A percentile compares a stretch with the other conserved stretches of the same genome.
Conservation (phyloP, 1,284 basidiomycete genomes). For the Sutorius eximius region DNA sequence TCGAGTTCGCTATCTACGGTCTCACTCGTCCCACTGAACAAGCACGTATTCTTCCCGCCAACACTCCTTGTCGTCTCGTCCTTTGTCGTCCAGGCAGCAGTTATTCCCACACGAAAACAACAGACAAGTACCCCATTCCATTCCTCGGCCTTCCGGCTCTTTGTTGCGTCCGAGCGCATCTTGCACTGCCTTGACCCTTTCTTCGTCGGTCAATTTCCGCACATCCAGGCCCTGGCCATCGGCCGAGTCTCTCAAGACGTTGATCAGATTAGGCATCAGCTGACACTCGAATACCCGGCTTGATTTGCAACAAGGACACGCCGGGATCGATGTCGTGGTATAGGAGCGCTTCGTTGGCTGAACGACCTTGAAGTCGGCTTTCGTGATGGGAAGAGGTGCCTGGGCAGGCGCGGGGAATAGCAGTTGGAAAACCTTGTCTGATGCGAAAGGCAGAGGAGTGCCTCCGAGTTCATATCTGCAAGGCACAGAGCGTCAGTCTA, state of each 20-base stretch:
- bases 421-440: slow-evolving; percentile 62
- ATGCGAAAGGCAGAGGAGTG: slow-evolving; percentile 70
- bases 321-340: slow-evolving; percentile 46
- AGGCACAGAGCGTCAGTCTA: not conserved
- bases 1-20: not conserved
- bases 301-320: slow-evolving; percentile 61
- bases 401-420: slow-evolving; percentile 62
- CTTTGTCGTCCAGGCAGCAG: slow-evolving; percentile 54
- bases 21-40: slow-evolving; percentile 66
- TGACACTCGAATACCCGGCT: slow-evolving; percentile 79
- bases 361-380: slow-evolving; percentile 56
- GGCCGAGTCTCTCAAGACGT: slow-evolving; percentile 49
- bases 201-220: slow-evolving; percentile 53
- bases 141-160: slow-evolving; percentile 46
- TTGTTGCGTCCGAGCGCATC: slow-evolving; percentile 47
- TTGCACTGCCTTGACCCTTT: slow-evolving; percentile 57
- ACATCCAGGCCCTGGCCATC: slow-evolving; percentile 26
- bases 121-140: slow-evolving; percentile 86
- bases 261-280: slow-evolving; percentile 85
- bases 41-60: slow-evolving; percentile 77
- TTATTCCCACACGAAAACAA: slow-evolving; percentile 77
- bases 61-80: slow-evolving; percentile 43
- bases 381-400: slow-evolving; percentile 52
- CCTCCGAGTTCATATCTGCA: slow-evolving; percentile 76
- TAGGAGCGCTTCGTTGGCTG: slow-evolving; percentile 51